These are phyloP conservation scores for Ophiostoma tasmaniense DNA, from an alignment of 2,329 filamentous ascomycete species.

Conservation along the genomic window DNA sequence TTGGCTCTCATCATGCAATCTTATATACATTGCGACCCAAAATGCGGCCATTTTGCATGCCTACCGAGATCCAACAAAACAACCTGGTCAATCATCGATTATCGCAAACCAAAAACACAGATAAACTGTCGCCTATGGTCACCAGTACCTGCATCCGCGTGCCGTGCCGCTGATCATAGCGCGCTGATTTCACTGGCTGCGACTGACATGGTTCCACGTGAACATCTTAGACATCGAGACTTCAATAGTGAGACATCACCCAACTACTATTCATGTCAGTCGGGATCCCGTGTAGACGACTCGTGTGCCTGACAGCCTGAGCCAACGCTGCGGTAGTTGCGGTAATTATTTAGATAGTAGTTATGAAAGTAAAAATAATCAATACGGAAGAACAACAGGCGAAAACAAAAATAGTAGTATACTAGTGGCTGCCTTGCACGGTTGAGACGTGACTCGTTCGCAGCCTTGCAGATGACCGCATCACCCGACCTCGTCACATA, in stretches of 20 bases:
- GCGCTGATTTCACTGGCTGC: not conserved
- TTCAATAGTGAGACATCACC: not conserved
- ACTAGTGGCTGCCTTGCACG: not conserved
- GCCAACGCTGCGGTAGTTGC: not conserved
- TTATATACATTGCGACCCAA: not conserved
- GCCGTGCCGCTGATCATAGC: not conserved
- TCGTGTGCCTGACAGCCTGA: not conserved
- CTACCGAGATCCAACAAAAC: not conserved
- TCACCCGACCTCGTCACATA: slow-evolving; percentile 2
- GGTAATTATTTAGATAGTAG: not conserved
- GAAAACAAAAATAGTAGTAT: not conserved
- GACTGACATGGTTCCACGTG: slow-evolving; percentile 4
- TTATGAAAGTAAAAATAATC: not conserved
- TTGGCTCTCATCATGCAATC: not conserved
- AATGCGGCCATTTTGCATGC: not conserved
- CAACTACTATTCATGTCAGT: not conserved
- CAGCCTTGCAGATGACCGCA: slow-evolving; percentile 1
- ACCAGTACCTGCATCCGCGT: slow-evolving; percentile 4
- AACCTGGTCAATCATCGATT: not conserved
- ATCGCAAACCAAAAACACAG: not conserved
- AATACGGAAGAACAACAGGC: not conserved
- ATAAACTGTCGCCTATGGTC: not conserved
- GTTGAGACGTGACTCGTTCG: not conserved
- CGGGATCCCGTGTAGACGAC: not conserved
- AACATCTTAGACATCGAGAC: not conserved